Conservation (phyloP, 2,329 filamentous ascomycete genomes). For the Dactylonectria macrodidyma region DNA sequence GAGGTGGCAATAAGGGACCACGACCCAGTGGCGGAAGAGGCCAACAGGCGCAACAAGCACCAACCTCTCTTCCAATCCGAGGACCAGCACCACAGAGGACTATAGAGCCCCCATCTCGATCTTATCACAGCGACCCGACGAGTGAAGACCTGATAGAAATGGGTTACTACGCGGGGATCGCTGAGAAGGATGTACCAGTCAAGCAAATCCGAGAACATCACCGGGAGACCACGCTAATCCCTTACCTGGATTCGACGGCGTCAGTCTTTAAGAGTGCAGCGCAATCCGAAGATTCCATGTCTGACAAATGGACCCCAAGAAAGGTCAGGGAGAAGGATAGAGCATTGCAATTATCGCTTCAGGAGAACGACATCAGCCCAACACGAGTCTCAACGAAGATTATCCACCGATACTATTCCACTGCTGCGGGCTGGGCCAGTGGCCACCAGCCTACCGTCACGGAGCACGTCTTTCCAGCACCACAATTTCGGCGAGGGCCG, state of each 20-base stretch:
- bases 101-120: background rate
- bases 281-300: conserved; percentile 22
- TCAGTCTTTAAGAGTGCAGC: conserved; percentile 4
- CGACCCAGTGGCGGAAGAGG: background rate
- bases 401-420: conserved; percentile 6
- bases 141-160: conserved; percentile 58
- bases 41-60: background rate
- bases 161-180: conserved; percentile 27
- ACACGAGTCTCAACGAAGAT: background rate
- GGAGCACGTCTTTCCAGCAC: conserved; percentile 7
- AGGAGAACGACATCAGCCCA: background rate
- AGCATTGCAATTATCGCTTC: conserved; percentile 1
- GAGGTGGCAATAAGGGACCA: background rate
- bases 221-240: background rate
- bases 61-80: background rate
- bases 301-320: conserved; percentile 36
- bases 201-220: background rate
- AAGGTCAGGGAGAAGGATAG: conserved; percentile 36
- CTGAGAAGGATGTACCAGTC: background rate
- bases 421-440: background rate
- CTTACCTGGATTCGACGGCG: background rate
- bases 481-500: background rate
- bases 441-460: background rate
- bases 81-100: background rate
- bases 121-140: conserved; percentile 65